Percentiles rank a stretch among this genome's conserved stretches.
These are phyloP conservation scores for Hypoxylon rickii DNA, from an alignment of 495 filamentous ascomycete genomes.

Conservation along the genomic window DNA sequence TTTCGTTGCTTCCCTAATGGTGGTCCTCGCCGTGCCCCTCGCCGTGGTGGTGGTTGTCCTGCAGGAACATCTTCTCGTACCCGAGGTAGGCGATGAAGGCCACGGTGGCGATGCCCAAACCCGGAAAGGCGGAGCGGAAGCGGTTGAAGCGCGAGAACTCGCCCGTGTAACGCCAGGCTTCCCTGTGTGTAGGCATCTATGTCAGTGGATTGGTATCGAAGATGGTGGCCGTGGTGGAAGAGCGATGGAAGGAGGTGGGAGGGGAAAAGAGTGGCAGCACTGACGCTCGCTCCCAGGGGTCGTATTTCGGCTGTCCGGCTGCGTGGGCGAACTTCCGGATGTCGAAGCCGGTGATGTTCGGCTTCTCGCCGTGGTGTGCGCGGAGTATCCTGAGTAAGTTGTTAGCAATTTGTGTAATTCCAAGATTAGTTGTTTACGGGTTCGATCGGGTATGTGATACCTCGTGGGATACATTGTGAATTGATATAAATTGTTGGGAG, in stretches of 20 bases:
- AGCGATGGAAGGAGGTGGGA: not conserved
- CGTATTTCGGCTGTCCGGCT: conserved; percentile 68
- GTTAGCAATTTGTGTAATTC: too few species aligned
- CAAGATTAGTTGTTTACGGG: too few species aligned
- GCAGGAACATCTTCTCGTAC: conserved; percentile 84
- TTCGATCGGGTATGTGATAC: conserved; percentile 34
- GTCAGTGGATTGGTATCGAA: conserved; percentile 13
- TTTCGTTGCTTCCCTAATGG: conserved; percentile 32
- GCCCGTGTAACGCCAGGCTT: conserved; percentile 89
- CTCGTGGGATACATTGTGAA: conserved; percentile 52
- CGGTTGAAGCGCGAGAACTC: conserved; percentile 87
- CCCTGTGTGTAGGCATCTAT: conserved; percentile 55
- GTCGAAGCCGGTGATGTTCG: conserved; percentile 86
- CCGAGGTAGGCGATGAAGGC: conserved; percentile 88
- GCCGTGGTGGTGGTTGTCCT: conserved; percentile 75
- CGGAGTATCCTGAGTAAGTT: conserved; percentile 43
- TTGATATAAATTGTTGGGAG: conserved; percentile 1
- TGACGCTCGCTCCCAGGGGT: conserved; percentile 86
- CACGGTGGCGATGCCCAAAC: conserved; percentile 86
- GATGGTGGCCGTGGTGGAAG: too few species aligned
- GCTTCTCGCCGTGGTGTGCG: conserved; percentile 45
- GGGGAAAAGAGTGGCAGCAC: conserved; percentile 43
- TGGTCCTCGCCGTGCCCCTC: conserved; percentile 51
- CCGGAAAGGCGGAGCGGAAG: conserved; percentile 83
- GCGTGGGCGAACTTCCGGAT: conserved; percentile 70